These are phyloP conservation scores for Neurospora africana DNA, from an alignment of 495 filamentous ascomycete species.

Conservation along the genomic window DNA sequence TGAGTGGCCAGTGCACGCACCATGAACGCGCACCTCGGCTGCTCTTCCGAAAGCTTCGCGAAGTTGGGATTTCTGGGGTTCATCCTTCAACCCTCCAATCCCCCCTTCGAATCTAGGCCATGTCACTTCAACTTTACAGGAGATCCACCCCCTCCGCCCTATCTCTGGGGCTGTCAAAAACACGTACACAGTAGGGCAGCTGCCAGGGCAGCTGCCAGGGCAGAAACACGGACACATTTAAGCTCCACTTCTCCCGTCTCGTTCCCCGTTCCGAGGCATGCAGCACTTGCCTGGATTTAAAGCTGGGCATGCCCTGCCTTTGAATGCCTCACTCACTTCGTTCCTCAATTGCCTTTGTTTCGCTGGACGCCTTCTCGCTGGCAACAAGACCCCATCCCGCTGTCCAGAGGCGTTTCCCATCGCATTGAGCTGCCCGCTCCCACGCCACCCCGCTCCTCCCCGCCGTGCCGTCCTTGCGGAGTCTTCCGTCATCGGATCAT, in stretches of 20 bases:
- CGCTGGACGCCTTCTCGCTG: background rate
- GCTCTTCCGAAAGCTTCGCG: background rate
- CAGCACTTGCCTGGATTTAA: background rate
- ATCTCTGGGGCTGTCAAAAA: background rate
- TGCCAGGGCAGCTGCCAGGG: background rate
- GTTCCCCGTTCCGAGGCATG: background rate
- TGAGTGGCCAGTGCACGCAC: background rate
- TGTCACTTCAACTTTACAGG: background rate
- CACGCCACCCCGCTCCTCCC: background rate
- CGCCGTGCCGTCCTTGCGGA: background rate
- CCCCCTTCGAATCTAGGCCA: background rate
- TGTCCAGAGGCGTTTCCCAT: background rate
- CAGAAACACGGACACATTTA: background rate
- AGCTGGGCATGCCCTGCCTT: background rate
- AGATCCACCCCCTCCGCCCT: background rate
- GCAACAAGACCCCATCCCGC: background rate
- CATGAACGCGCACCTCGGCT: background rate
- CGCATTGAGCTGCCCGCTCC: background rate
- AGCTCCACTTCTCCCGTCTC: background rate
- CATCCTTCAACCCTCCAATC: background rate
- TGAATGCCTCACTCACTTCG: background rate
- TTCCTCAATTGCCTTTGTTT: background rate
- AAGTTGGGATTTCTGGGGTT: background rate
- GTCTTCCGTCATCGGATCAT: background rate
- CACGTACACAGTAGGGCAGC: background rate